These are phyloP conservation scores for Microcyclospora tardicrescens DNA, from an alignment of 2,329 filamentous ascomycete species.

Conservation along the genomic window DNA sequence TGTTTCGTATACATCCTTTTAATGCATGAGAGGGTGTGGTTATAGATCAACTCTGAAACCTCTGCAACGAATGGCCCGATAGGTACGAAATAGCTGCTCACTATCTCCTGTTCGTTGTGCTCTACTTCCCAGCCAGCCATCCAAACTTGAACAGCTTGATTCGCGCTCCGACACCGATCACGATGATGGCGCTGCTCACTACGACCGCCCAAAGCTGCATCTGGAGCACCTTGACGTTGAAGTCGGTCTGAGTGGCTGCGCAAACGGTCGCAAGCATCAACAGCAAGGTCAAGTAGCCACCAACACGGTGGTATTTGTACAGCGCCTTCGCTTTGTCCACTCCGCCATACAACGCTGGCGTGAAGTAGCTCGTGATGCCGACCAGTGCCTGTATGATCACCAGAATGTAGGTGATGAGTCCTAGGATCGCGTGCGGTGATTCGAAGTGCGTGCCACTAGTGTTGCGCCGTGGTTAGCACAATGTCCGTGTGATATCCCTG, in stretches of 20 bases:
- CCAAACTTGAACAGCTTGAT: slow-evolving; percentile 76
- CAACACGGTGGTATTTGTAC: slow-evolving; percentile 79
- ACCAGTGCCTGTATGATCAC: slow-evolving; percentile 62
- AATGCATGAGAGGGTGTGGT: too few relatives aligned
- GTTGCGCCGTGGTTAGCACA: too few relatives aligned
- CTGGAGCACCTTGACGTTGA: slow-evolving; percentile 52
- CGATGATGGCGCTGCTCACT: slow-evolving; percentile 50
- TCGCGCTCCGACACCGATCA: slow-evolving; percentile 62
- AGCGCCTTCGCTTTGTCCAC: slow-evolving; percentile 65
- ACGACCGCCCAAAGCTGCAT: slow-evolving; percentile 67
- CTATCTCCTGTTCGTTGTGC: neutral
- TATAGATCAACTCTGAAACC: too few relatives aligned
- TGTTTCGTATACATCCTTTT: too few relatives aligned
- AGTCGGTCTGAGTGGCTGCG: slow-evolving; percentile 65
- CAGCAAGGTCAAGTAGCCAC: slow-evolving; percentile 60
- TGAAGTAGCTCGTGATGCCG: slow-evolving; percentile 71
- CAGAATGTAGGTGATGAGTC: slow-evolving; percentile 59
- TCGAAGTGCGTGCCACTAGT: slow-evolving; percentile 54
- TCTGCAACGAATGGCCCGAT: too few relatives aligned
- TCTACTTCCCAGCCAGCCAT: slow-evolving; percentile 26
- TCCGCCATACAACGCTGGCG: slow-evolving; percentile 62
- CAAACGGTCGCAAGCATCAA: slow-evolving; percentile 61
- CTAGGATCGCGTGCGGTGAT: slow-evolving; percentile 69
- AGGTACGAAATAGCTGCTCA: too few relatives aligned
- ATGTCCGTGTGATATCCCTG: too few relatives aligned